Percentiles rank a stretch among this genome's conserved stretches.
Conservation (phyloP, 805 yeast genomes). For the Lachancea meyersii region DNA sequence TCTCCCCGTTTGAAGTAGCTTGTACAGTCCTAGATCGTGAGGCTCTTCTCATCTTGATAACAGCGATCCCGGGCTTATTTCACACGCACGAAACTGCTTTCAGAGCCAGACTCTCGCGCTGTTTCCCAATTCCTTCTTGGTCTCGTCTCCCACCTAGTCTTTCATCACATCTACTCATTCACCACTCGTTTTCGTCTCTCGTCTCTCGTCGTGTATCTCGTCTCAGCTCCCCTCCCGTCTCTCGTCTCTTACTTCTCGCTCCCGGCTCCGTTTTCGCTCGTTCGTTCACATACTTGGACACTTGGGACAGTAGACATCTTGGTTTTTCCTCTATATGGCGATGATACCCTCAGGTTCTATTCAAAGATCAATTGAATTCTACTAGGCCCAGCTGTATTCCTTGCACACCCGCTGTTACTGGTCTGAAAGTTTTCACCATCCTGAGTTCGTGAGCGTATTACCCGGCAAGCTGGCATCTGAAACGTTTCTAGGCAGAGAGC, state of each 20-base stretch:
- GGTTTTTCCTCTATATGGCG: conserved; percentile 26
- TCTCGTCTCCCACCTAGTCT: too few relatives aligned
- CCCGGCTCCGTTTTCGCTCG: background rate
- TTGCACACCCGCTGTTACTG: conserved; percentile 2
- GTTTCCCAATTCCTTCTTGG: too few relatives aligned
- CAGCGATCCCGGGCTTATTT: too few relatives aligned
- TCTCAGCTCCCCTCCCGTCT: background rate
- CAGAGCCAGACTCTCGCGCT: too few relatives aligned
- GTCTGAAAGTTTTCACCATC: conserved; percentile 10
- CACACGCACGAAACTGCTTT: too few relatives aligned
- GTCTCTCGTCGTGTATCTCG: background rate
- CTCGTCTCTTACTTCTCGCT: background rate
- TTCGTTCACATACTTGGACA: conserved; percentile 67
- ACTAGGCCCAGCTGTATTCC: background rate
- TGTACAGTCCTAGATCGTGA: too few relatives aligned
- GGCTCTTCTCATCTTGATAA: too few relatives aligned
- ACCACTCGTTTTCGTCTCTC: too few relatives aligned
- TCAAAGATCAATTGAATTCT: background rate
- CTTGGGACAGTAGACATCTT: conserved; percentile 73
- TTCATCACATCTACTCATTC: too few relatives aligned
- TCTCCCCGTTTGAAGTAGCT: too few relatives aligned
- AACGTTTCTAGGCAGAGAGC: background rate
- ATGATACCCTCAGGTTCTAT: conserved; percentile 8
- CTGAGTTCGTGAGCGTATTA: background rate
- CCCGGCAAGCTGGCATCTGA: background rate